Evolutionary conservation across 2,329 filamentous ascomycete species (phyloP), one percentile per base, ranked within the genome.

Genomic region (Colletotrichum godetiae): DNA sequence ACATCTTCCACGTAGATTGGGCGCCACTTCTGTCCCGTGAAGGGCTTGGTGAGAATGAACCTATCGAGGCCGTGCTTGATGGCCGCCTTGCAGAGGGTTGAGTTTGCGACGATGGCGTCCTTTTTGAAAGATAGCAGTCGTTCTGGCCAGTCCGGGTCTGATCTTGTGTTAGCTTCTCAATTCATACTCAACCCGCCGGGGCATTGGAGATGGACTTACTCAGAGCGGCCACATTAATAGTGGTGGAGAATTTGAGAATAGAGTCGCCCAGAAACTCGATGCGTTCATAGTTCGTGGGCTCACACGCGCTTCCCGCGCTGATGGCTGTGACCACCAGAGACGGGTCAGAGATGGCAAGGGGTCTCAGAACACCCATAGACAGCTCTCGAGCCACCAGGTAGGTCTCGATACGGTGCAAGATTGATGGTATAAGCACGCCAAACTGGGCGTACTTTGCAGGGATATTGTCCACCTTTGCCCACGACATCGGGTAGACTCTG

Each of bases 191-290:
- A 19, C 57, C 13, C 24, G 12, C 7, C 11, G 6, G 4, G 2
- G 12, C 19, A 4, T 1, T n/a, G 19, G 7, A 49, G 15, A 19
- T 27, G 4, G 13, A 81, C 88, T 81, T 79, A 90, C 89, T 79
- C 27, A 86, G 81, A 0, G 87, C 86, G 22, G 86, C 84, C 3
- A 95, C 86, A 68, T 95, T 92, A 1, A 94, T 80, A 0, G 91
- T 90, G 0, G 93, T 88, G 59, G 90, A 90, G 69, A 92, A 89
- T 78, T 98, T 98, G 49, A 98, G 86, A 1, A 97, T 86, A 0
- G 91, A 91, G 78, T 98, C 96, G 0, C 97, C 97, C 0, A 98
- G 84, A 76, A 97, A 97, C 79, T 98, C 97, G 0, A 97, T 85
- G 3, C 93, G 87, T 77, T 98, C 93, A 79, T 98, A 98, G 75